Conservation (phyloP, 208 protist species). For the Leishmania lainsoni region DNA sequence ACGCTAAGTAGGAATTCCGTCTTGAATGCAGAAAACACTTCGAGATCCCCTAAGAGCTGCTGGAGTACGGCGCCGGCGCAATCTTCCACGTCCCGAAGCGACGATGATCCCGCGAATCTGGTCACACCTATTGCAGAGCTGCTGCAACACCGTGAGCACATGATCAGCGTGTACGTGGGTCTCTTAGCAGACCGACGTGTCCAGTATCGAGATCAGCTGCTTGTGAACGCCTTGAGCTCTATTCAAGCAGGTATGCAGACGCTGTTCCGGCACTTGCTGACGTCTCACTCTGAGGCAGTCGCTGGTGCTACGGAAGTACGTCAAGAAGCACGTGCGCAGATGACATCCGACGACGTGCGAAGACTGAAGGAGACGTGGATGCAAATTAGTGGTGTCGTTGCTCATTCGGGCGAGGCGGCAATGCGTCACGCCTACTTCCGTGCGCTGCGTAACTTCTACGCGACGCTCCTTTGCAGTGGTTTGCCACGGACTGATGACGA, state of each 20-base stretch:
- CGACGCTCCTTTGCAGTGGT: conserved; percentile 46
- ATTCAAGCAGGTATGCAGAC: conserved; percentile 5
- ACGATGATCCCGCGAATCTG: neutral
- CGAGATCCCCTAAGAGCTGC: neutral
- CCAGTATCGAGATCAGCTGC: conserved; percentile 20
- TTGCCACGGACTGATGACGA: conserved; percentile 36
- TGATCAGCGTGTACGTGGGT: neutral
- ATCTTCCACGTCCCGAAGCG: neutral
- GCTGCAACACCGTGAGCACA: neutral
- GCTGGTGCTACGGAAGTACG: too few species aligned
- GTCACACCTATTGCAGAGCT: neutral
- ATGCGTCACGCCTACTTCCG: conserved; percentile 5
- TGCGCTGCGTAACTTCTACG: conserved; percentile 51
- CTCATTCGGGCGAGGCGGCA: neutral
- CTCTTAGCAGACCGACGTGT: conserved; percentile 22
- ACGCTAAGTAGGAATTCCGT: neutral
- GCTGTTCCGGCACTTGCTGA: conserved; percentile 5
- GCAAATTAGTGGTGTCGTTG: conserved; percentile 4
- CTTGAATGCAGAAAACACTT: neutral
- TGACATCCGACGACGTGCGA: conserved; percentile 27
- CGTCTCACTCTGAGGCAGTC: neutral
- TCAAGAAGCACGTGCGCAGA: neutral
- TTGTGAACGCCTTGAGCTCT: conserved; percentile 1
- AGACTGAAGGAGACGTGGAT: conserved; percentile 37
- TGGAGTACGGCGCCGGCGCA: neutral